phyloP scores from a whole-genome alignment of 176 grass and related monocot genomes.

The Carex parvula region DNA sequence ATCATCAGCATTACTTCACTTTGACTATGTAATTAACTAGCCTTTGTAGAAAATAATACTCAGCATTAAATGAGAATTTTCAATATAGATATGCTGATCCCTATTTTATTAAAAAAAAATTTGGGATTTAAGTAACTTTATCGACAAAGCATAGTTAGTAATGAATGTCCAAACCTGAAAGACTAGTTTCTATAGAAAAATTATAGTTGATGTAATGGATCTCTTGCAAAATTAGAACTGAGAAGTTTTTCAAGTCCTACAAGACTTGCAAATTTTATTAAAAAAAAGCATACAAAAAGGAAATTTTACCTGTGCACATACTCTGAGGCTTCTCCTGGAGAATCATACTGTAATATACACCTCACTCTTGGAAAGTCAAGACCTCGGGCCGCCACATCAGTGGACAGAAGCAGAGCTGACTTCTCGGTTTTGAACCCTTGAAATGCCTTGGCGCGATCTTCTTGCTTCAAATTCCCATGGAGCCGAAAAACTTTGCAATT shows the following conservation, averaged over 20 bases:
- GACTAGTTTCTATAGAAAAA: not conserved
- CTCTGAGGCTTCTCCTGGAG: conserved; percentile 89
- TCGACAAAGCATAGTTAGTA: not conserved
- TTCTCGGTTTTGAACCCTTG: conserved; percentile 76
- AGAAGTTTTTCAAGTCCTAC: not conserved
- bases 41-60: not conserved
- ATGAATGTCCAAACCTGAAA: not conserved
- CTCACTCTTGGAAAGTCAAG: conserved; percentile 92
- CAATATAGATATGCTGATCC: not conserved
- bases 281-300: conserved; percentile 7
- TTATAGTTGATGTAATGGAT: not conserved
- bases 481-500: conserved; percentile 65
- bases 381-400: conserved; percentile 81
- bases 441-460: conserved; percentile 75
- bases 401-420: conserved; percentile 83
- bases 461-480: conserved; percentile 94
- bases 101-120: not conserved
- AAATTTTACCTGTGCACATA: conserved; percentile 88
- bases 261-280: conserved; percentile 9
- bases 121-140: not conserved
- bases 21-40: not conserved
- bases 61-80: not conserved
- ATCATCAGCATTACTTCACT: not conserved
- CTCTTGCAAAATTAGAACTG: not conserved
- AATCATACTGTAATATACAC: conserved; percentile 96